These are phyloP conservation scores for Cryphonectria naterciae DNA, from an alignment of 2,329 filamentous ascomycete genomes.

Conservation along the genomic window DNA sequence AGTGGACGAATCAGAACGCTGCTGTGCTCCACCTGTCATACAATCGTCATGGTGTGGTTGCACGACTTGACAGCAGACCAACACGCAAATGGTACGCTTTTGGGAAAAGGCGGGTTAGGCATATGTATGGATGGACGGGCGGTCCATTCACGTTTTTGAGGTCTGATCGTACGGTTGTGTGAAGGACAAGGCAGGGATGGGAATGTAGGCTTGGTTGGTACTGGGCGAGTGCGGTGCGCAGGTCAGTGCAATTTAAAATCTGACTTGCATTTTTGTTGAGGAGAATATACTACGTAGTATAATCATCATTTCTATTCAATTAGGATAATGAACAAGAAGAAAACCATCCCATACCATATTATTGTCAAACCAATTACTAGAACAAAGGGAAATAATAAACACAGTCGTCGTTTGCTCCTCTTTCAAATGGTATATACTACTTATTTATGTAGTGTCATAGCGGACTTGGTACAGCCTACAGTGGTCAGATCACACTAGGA, in stretches of 20 bases:
- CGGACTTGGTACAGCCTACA: background rate
- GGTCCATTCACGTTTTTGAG: background rate
- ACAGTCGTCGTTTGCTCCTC: no score
- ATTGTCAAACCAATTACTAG: no score
- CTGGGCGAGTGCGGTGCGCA: background rate
- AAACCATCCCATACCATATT: no score
- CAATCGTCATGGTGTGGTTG: conserved; percentile 19
- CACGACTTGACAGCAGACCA: conserved; percentile 28
- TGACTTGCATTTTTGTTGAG: background rate
- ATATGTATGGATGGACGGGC: background rate
- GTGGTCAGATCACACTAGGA: background rate
- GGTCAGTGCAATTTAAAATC: background rate
- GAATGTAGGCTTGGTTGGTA: background rate
- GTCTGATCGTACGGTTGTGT: conserved; percentile 6
- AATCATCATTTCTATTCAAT: background rate
- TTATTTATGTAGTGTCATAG: no score
- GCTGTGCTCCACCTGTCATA: conserved; percentile 22
- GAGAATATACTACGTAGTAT: no score
- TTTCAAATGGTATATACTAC: no score
- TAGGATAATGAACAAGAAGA: no score
- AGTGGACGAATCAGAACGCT: conserved; percentile 14
- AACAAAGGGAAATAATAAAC: no score
- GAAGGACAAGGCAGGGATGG: background rate
- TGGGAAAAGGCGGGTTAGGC: background rate
- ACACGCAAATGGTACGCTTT: conserved; percentile 16